These are phyloP conservation scores for Aspergillus carlsbadensis DNA, from an alignment of 495 filamentous ascomycete genomes.

Conservation along the genomic window DNA sequence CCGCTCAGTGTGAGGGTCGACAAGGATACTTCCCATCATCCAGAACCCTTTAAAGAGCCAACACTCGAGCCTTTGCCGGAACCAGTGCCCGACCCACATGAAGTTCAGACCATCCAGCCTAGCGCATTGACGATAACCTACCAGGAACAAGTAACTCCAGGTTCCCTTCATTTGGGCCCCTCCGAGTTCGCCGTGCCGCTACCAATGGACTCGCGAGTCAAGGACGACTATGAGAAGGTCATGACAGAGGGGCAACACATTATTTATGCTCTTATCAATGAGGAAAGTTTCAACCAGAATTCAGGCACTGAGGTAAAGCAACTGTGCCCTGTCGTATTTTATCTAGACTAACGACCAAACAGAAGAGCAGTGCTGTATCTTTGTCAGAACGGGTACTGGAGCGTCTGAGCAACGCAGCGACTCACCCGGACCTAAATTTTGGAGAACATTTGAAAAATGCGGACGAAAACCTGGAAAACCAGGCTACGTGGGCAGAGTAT, in stretches of 20 bases:
- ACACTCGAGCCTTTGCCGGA: slow-evolving; percentile 24
- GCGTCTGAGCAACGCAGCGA: slow-evolving; percentile 47
- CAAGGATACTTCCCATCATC: slow-evolving; percentile 18
- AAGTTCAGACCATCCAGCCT: slow-evolving; percentile 43
- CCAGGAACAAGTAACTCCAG: slow-evolving; percentile 29
- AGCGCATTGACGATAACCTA: slow-evolving; percentile 38
- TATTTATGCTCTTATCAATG: slow-evolving; percentile 28
- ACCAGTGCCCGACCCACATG: slow-evolving; percentile 15
- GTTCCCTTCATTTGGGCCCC: slow-evolving; percentile 42
- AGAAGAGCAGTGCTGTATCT: slow-evolving; percentile 26
- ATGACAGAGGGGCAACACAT: slow-evolving; percentile 24
- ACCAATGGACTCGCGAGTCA: slow-evolving; percentile 46
- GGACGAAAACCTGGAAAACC: slow-evolving; percentile 36
- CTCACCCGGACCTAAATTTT: slow-evolving; percentile 56
- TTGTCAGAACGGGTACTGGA: slow-evolving; percentile 40
- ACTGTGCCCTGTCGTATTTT: neutral
- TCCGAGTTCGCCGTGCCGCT: slow-evolving; percentile 45
- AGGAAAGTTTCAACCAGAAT: slow-evolving; percentile 14
- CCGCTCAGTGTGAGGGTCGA: slow-evolving; percentile 42
- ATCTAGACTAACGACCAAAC: neutral
- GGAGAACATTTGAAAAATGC: slow-evolving; percentile 35
- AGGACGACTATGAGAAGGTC: slow-evolving; percentile 43
- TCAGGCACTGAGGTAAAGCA: slow-evolving; percentile 24
- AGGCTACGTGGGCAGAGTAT: slow-evolving; percentile 54
- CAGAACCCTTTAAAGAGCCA: slow-evolving; percentile 3